phyloP scores from a whole-genome alignment of 371 early-diverging fungal species.

The Apophysomyces ossiformis region DNA sequence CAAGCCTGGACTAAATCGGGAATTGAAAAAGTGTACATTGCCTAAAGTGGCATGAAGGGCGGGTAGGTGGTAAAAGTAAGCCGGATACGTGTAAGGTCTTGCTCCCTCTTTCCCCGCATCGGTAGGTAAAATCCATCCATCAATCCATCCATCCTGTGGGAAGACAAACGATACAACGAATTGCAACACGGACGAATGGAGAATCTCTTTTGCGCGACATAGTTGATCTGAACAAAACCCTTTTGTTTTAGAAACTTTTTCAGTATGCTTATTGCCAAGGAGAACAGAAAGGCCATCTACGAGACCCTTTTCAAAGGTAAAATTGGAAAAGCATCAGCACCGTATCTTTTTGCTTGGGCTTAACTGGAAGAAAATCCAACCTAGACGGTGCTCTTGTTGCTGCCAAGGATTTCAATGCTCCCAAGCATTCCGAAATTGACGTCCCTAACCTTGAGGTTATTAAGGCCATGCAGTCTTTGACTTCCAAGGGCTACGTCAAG shows the following conservation, averaged over 20 bases:
- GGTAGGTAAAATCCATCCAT: conserved; percentile 31
- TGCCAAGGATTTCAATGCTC: conserved; percentile 97
- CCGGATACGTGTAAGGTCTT: conserved; percentile 23
- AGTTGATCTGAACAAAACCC: background rate
- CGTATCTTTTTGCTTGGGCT: no score
- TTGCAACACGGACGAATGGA: conserved; percentile 1
- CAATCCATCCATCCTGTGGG: conserved; percentile 20
- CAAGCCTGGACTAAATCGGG: no score
- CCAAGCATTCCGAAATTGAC: conserved; percentile 93
- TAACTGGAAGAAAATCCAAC: background rate
- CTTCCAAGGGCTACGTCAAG: conserved; percentile 94
- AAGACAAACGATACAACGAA: conserved; percentile 3
- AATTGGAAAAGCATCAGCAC: background rate
- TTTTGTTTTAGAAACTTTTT: conserved; percentile 6
- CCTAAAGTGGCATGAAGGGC: no score
- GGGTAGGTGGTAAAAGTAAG: conserved; percentile 22
- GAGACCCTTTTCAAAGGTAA: conserved; percentile 89
- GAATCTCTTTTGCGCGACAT: background rate
- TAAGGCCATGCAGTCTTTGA: conserved; percentile 97
- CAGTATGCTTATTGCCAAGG: conserved; percentile 95
- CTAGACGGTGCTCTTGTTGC: conserved; percentile 97
- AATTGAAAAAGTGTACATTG: no score
- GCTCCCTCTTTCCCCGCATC: conserved; percentile 46
- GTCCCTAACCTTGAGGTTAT: conserved; percentile 99
- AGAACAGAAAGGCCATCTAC: conserved; percentile 96